These are phyloP conservation scores for Trichosanthes cucumerina DNA, from an alignment of 306 rosid genomes.

Conservation along the genomic window DNA sequence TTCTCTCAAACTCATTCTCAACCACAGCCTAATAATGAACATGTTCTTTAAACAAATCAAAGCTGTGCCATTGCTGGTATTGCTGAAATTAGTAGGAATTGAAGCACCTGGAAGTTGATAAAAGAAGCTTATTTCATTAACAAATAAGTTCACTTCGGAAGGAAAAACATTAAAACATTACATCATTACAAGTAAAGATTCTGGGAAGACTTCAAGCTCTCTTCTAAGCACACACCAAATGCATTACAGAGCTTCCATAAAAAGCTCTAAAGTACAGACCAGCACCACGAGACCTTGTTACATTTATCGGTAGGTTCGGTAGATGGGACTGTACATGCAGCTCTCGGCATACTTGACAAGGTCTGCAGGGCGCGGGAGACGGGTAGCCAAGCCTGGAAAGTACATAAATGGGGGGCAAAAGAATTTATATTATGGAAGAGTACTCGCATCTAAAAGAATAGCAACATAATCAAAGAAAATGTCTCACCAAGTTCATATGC, in stretches of 20 bases:
- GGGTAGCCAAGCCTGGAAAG: constrained; percentile 64
- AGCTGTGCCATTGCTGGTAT: no score
- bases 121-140: neutral
- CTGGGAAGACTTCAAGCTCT: constrained; percentile 4
- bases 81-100: neutral
- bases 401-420: neutral
- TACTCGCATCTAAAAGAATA: neutral
- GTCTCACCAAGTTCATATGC: constrained; percentile 74
- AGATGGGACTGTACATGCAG: constrained; percentile 76
- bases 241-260: neutral
- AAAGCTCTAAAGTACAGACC: neutral
- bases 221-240: neutral
- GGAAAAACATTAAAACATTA: neutral
- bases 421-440: neutral
- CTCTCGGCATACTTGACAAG: constrained; percentile 79
- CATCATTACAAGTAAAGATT: neutral
- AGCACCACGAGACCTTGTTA: neutral
- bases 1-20: neutral
- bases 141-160: neutral
- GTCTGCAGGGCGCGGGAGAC: constrained; percentile 72
- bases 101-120: neutral
- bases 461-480: neutral
- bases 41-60: no score
- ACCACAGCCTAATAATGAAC: neutral
- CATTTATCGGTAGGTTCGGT: constrained; percentile 56